Base-by-base conservation (phyloP, 306 rosid species). In the Quercus ilex region DNA sequence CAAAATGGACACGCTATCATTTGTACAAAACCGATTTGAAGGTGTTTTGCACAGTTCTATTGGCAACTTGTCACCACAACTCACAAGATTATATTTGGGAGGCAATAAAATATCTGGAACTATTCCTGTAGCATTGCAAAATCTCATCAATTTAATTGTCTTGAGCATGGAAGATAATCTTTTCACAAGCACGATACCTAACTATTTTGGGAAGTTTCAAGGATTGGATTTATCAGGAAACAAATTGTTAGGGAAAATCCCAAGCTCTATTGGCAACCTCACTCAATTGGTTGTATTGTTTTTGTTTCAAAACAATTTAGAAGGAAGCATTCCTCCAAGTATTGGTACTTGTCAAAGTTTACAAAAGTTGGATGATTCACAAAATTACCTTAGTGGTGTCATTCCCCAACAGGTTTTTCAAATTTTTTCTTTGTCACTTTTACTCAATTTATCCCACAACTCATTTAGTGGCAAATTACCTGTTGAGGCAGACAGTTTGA, bases 271-370 rank as follows among this genome's bases (percentile, higher is more conserved):
- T 51, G 82, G 88, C 1, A 88, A 86, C 52, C 80, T 88, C 19
- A 79, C 71, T 10, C 74, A 74, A 8, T 28, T 88, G 33, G 65
- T 3, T 56, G 1, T 0, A 18, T 75, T 83, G 17, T 1, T 1
- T 9, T 19, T 86, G 0, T 55, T 55, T 1, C 19, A 3, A 5
- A 83, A 86, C 79, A 67, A 51, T 67, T 71, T 86, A 2, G 52
- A 83, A 65, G 89, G 89, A 71, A 79, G 5, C 35, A 79, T 86
- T 71, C 83, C 89, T 25, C 74, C 30, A 26, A 67, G 74, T 35
- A 65, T 88, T 13, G 74, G 56, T 10, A 57, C 74, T 2, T 81
- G 78, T 21, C 19, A 77, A 58, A 58, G 18, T 5, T 55, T 88
- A 67, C 74, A 85, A 6, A 0, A 0, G 0, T 1, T 78, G 9